Percentiles rank a stretch among this genome's conserved stretches.
phyloP scores from a whole-genome alignment of 306 rosid species.

The Fragaria iinumae region DNA sequence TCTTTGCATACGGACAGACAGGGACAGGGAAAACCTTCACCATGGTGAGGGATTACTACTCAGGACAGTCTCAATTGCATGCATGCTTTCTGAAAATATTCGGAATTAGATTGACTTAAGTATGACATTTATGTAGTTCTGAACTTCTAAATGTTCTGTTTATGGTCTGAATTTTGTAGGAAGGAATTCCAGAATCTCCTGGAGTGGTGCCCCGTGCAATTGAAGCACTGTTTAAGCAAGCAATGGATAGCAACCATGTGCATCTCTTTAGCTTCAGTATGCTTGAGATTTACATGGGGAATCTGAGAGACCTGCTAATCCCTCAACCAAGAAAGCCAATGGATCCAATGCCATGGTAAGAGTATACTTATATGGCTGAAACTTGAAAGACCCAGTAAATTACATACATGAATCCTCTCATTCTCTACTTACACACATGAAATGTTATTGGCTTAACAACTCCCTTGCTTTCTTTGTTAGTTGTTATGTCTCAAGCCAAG shows the following conservation, averaged over 20 bases:
- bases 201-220: conserved; percentile 42
- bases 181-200: conserved; percentile 34
- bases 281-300: conserved; percentile 50
- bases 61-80: conserved; percentile 3
- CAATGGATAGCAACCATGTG: conserved; percentile 29
- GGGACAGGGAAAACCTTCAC: conserved; percentile 46
- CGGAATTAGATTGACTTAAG: not conserved
- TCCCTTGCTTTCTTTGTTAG: not conserved
- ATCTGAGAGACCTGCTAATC: conserved; percentile 39
- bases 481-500: not conserved
- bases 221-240: conserved; percentile 39
- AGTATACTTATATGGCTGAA: not conserved
- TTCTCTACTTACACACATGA: not conserved
- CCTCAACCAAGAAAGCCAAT: conserved; percentile 32
- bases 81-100: not conserved
- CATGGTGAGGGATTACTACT: conserved; percentile 30
- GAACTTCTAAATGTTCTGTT: not conserved
- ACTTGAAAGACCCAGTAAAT: not conserved
- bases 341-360: conserved; percentile 36
- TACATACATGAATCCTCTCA: not conserved
- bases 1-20: conserved; percentile 46
- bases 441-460: not conserved
- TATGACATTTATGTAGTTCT: not conserved
- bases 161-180: conserved; percentile 25
- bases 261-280: conserved; percentile 40